Base-by-base conservation (phyloP, 257 asterid genomes). In the Pogostemon cablin region DNA sequence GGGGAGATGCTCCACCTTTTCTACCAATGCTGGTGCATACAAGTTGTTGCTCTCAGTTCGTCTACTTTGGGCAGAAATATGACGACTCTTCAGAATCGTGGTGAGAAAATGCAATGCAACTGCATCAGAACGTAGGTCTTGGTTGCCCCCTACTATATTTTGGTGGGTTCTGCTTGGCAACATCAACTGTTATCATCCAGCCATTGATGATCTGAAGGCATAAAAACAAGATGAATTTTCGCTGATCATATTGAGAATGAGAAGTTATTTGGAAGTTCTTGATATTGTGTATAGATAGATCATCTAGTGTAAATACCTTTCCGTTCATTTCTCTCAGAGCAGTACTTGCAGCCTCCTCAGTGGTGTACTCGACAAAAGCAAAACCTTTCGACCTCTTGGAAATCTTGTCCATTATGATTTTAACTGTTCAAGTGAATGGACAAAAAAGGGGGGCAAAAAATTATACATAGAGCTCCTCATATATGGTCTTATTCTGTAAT, bases 171-270 rank as follows among this genome's bases (percentile, higher is more conserved):
- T 59, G 80, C 81, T 80, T 86, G 3, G 99, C 96, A 76, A 85
- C 96, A 75, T 93, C 98, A 37, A 91, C 98, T 8, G 96, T 88
- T 63, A 93, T 93, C 99, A 91, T 84, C 99, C 99, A 93, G 71
- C 99, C 98, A 67, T 93, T 93, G 80, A 93, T 89, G 80, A 93
- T 93, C 99, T 93, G 93, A 61, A 62, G 72, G 66, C 41, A 72
- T 7, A 35, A 7, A 64, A 65, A 44, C 5, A 12, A 39, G 44
- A 38, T 15, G 25, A 66, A 7, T 60, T 40, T 77, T 25, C 73
- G 72, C 9, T 63, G 9, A 57, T 71, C 32, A 53, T 56, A 12
- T 25, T 8, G 41, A 42, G 10, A 25, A 15, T 17, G 52, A 20
- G 59, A 39, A 25, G 65, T 8, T 34, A 6, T 48, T 35, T 20